A percentile compares a stretch with the other conserved stretches of the same genome.
phyloP scores from a whole-genome alignment of 2,329 filamentous ascomycete species.

The Stagonosporopsis chrysanthemi region DNA sequence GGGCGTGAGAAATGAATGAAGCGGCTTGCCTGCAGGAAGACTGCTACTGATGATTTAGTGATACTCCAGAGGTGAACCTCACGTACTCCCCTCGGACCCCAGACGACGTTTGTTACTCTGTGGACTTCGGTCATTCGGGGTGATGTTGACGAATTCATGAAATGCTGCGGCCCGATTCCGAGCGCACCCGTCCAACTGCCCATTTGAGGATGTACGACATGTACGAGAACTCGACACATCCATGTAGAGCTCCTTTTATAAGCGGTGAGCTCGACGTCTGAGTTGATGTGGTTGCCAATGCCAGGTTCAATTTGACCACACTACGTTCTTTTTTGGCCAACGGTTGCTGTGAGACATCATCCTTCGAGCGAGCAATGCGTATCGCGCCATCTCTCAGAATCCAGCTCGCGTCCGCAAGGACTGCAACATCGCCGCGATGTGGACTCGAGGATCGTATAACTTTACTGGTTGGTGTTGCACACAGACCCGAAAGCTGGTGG shows the following conservation, averaged over 20 bases:
- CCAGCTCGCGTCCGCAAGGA: too few species aligned
- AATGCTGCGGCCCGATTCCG: constrained; percentile 2
- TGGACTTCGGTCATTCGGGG: neutral
- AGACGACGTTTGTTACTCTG: neutral
- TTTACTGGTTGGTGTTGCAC: neutral
- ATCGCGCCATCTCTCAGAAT: too few species aligned
- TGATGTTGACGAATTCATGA: neutral
- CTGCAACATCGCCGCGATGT: too few species aligned
- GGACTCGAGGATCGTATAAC: too few species aligned
- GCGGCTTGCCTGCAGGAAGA: neutral
- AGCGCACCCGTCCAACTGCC: neutral
- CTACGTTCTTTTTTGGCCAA: too few species aligned
- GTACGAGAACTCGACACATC: constrained; percentile 7
- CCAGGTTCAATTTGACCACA: neutral
- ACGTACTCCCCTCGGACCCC: too few species aligned
- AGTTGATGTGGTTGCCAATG: neutral
- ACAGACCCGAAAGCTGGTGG: neutral
- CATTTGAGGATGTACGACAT: constrained; percentile 11
- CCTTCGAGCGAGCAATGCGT: too few species aligned
- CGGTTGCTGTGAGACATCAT: too few species aligned
- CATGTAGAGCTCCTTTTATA: neutral
- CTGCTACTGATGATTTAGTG: neutral
- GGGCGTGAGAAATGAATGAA: neutral
- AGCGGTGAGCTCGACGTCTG: neutral
- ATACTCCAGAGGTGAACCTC: neutral